Percentiles rank a stretch among this genome's conserved stretches.
Evolutionary conservation across 2,329 filamentous ascomycete species (phyloP).

Genomic region (Orbilia ellipsospora): DNA sequence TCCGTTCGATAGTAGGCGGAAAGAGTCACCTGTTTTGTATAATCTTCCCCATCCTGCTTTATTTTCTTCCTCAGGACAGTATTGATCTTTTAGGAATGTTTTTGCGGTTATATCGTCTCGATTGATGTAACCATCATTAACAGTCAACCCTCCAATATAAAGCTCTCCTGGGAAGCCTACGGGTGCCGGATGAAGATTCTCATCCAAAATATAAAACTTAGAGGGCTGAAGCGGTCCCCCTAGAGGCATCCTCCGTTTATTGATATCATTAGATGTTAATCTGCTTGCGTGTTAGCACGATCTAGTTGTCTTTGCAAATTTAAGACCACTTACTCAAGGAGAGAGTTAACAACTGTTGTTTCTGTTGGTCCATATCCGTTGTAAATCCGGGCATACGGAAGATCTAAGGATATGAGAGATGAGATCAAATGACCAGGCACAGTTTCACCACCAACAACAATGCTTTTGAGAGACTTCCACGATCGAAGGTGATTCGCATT

Average conservation of each 20-base stretch:
- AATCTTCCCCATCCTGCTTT: slow-evolving; percentile 59
- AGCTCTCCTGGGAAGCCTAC: slow-evolving; percentile 65
- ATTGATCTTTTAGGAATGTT: slow-evolving; percentile 58
- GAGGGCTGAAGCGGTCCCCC: slow-evolving; percentile 62
- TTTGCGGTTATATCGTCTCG: slow-evolving; percentile 54
- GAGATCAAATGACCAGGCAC: slow-evolving; percentile 20
- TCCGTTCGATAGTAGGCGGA: slow-evolving; percentile 61
- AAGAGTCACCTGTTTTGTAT: slow-evolving; percentile 64
- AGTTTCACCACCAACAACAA: slow-evolving; percentile 30
- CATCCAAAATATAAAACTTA: slow-evolving; percentile 63
- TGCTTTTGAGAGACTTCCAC: slow-evolving; percentile 23
- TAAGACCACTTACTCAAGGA: slow-evolving; percentile 13
- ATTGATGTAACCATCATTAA: slow-evolving; percentile 62
- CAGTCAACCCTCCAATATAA: slow-evolving; percentile 62
- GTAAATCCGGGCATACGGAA: slow-evolving; percentile 14
- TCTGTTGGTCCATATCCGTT: slow-evolving; percentile 42
- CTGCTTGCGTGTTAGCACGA: slow-evolving; percentile 4
- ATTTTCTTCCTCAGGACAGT: slow-evolving; percentile 51
- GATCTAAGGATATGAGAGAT: slow-evolving; percentile 11
- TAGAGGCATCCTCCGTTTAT: slow-evolving; percentile 37
- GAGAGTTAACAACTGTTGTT: slow-evolving; percentile 14
- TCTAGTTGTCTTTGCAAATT: neutral
- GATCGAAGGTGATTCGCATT: slow-evolving; percentile 13
- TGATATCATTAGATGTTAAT: slow-evolving; percentile 5
- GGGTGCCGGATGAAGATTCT: slow-evolving; percentile 62